phyloP scores from a whole-genome alignment of 257 asterid species.

The Nicotiana otophora region DNA sequence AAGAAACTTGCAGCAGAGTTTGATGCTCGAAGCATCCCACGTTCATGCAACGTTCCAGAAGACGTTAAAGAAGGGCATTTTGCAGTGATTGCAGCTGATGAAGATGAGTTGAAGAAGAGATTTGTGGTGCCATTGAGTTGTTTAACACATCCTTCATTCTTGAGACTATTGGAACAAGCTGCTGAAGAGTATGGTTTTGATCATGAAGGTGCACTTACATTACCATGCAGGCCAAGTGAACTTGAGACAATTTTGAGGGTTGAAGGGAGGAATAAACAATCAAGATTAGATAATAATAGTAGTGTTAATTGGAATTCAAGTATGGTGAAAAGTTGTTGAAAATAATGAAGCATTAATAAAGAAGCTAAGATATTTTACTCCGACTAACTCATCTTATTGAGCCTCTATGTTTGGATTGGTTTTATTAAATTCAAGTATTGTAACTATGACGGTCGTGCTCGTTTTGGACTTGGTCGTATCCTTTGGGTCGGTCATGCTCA shows the following conservation, averaged over 20 bases:
- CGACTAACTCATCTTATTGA: background rate
- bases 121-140: conserved; percentile 31
- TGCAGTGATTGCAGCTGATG: conserved; percentile 32
- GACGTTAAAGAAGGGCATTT: conserved; percentile 49
- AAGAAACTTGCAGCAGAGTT: conserved; percentile 12
- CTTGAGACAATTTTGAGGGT: conserved; percentile 20
- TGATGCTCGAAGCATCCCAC: no score
- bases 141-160: conserved; percentile 31
- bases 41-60: conserved; percentile 24
- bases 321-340: background rate
- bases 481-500: no score
- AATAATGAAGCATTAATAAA: background rate
- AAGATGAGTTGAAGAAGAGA: conserved; percentile 23
- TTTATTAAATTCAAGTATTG: no score
- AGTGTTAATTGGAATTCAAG: background rate
- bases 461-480: no score
- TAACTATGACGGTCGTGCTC: background rate
- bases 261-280: background rate
- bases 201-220: conserved; percentile 30
- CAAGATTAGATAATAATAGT: background rate
- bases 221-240: conserved; percentile 41
- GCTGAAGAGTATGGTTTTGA: conserved; percentile 49
- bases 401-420: background rate
- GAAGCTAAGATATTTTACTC: background rate
- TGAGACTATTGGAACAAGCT: conserved; percentile 32